Conservation (phyloP, 352 stramenopile genomes). For the Elongisporangium anandrum region DNA sequence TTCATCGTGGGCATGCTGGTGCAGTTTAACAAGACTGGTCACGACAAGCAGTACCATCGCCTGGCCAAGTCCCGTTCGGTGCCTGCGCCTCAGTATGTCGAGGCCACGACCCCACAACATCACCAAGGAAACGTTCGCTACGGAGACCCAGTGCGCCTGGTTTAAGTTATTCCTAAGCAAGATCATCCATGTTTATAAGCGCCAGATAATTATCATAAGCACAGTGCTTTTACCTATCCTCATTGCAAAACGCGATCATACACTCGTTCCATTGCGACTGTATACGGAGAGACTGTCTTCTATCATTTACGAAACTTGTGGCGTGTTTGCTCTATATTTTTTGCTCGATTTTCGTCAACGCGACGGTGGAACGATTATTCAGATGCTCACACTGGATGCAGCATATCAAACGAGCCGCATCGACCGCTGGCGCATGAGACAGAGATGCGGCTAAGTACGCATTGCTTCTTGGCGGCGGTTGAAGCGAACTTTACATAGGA, state of each 20-base stretch:
- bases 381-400: not conserved
- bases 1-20: slow-evolving; percentile 44
- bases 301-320: not conserved
- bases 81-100: slow-evolving; percentile 4
- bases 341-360: not conserved
- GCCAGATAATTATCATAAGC: not conserved
- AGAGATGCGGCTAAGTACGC: not conserved
- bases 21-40: slow-evolving; percentile 58
- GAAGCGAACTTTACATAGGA: not conserved
- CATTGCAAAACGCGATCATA: not conserved
- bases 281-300: not conserved
- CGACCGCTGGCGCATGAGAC: not conserved
- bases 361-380: not conserved
- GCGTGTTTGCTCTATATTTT: not conserved
- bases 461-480: not conserved
- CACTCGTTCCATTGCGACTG: not conserved
- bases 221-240: not conserved
- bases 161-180: not conserved
- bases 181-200: not conserved
- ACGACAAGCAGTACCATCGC: slow-evolving; percentile 25
- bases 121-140: slow-evolving; percentile 6
- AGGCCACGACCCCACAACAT: not conserved
- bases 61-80: not conserved
- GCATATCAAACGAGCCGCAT: not conserved
- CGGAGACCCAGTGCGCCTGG: not conserved